A percentile compares a stretch with the other conserved stretches of the same genome.
phyloP scores from a whole-genome alignment of 495 filamentous ascomycete genomes.

The Penicillium robsamsonii region DNA sequence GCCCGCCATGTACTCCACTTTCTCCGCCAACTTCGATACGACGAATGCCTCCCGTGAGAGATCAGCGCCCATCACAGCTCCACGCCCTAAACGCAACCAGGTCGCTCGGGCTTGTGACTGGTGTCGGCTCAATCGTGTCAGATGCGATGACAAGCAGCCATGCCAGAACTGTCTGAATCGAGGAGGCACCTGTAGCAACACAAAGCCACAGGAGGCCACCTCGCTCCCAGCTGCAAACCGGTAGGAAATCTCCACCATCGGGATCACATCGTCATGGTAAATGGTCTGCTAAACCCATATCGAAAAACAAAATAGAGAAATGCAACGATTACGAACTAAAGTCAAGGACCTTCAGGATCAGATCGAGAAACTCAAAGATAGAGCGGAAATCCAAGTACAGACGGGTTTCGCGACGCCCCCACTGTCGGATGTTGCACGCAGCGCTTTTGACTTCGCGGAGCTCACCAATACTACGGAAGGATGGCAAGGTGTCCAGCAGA shows the following conservation, averaged over 20 bases:
- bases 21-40: conserved; percentile 3
- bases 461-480: not conserved
- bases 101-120: conserved; percentile 47
- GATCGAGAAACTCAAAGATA: conserved; percentile 16
- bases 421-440: not conserved
- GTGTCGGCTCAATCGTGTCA: conserved; percentile 45
- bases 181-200: conserved; percentile 38
- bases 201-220: conserved; percentile 23
- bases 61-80: conserved; percentile 2
- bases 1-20: conserved; percentile 2
- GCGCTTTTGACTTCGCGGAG: not conserved
- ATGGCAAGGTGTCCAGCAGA: not conserved
- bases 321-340: not conserved
- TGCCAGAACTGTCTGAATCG: conserved; percentile 44
- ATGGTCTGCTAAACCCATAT: not conserved
- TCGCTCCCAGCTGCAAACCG: conserved; percentile 25
- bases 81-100: conserved; percentile 30
- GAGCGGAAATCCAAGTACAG: conserved; percentile 3
- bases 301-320: not conserved
- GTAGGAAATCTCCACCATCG: conserved; percentile 5
- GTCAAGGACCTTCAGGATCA: conserved; percentile 41
- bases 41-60: not conserved
- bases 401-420: not conserved
- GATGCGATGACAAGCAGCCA: conserved; percentile 44
- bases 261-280: conserved; percentile 3